Conservation (phyloP, 805 yeast species). For the Nakazawaea ishiwadae region DNA sequence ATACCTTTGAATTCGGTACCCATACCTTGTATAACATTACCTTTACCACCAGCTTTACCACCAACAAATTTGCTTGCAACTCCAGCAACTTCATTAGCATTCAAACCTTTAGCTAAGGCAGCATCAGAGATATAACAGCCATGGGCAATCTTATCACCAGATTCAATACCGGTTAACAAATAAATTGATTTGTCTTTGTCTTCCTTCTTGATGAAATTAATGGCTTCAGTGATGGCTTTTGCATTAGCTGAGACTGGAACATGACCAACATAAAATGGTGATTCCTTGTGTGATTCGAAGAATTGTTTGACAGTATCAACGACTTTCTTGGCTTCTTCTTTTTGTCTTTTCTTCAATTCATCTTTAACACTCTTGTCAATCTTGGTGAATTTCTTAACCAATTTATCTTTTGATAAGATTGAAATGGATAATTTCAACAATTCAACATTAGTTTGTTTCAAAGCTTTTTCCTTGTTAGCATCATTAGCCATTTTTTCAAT, state of each 20-base stretch:
- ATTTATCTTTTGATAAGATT: slow-evolving; percentile 69
- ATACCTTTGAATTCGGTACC: slow-evolving; percentile 77
- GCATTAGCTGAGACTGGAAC: slow-evolving; percentile 76
- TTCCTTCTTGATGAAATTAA: slow-evolving; percentile 75
- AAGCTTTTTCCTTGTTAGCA: slow-evolving; percentile 66
- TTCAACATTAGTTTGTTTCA: slow-evolving; percentile 80
- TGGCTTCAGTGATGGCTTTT: slow-evolving; percentile 91
- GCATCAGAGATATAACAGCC: slow-evolving; percentile 84
- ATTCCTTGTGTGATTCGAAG: slow-evolving; percentile 51
- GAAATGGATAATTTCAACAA: slow-evolving; percentile 82
- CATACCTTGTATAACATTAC: slow-evolving; percentile 94
- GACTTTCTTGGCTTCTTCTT: slow-evolving; percentile 80
- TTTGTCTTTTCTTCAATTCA: slow-evolving; percentile 81
- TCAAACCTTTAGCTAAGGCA: slow-evolving; percentile 63
- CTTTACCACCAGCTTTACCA: slow-evolving; percentile 99
- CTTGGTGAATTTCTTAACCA: slow-evolving; percentile 68
- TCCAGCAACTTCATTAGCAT: slow-evolving; percentile 71
- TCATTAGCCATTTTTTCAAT: slow-evolving; percentile 67
- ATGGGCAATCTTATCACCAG: slow-evolving; percentile 71
- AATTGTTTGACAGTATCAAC: slow-evolving; percentile 70
- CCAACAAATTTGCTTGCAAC: slow-evolving; percentile 74
- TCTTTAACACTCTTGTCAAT: slow-evolving; percentile 87
- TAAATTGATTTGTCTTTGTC: slow-evolving; percentile 72
- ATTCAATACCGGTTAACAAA: slow-evolving; percentile 65
- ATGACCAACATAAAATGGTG: slow-evolving; percentile 61